Base-by-base conservation (phyloP, 169 alveolate genomes). In the Eimeria acervulina region DNA sequence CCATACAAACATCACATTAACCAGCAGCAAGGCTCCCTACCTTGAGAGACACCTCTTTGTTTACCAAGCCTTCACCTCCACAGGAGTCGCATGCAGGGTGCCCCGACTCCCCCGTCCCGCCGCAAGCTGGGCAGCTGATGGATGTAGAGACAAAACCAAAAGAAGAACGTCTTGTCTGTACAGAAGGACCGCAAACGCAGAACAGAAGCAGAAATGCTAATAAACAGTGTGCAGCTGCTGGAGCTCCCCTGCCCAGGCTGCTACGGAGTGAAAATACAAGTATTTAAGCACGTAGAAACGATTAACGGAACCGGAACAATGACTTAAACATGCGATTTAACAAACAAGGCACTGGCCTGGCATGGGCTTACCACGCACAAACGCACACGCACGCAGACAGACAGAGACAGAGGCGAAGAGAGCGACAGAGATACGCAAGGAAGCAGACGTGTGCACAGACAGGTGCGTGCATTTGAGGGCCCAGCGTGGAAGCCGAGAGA, bases 51-150 rank as follows among this genome's bases (percentile, higher is more conserved):
- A 76, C 87, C 12, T 76, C 87, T 44, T 40, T 76, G 87, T 12
- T 40, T 21, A 76, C 36, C 38, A 76, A 8, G 40, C 93, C 93
- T 26, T 85, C 72, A 33, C 61, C 93, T 26, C 55, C 93, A 59
- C 93, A 85, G 36, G 74, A 33, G 15, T 51, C 59, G 44, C 93
- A 85, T 5, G 51, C 63, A 59, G 93, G 93, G 13, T 38, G n/a
- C 36, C 51, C 80, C 15, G 61, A 51, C 23, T 33, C 33, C 21
- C 93, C 93, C 21, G 52, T 85, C 59, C 80, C 93, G 12, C 55
- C 78, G 78, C 93, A 85, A 0, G 93, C 93, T 12, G 93, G 31
- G 78, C 93, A 85, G 93, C 80, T 85, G 38, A 85, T 55, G 55
- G 93, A 85, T 10, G 93, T 85, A 13, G 93, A 52, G 61, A 85